Evolutionary conservation across 2,329 filamentous ascomycete species (phyloP).

Genomic region (Aspergillus sp.): DNA sequence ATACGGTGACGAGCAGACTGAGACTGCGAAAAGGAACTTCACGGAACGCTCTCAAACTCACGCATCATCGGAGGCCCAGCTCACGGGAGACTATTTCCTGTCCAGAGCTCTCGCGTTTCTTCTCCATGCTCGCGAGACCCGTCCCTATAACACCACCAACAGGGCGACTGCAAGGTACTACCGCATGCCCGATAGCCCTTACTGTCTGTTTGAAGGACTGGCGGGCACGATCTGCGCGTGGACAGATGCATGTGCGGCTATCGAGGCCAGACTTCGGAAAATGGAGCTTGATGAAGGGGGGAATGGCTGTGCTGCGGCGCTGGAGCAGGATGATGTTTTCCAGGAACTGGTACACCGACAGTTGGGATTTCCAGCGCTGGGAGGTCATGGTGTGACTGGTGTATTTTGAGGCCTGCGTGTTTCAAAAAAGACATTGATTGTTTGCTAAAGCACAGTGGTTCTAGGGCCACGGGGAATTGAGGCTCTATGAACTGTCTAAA

Average conservation of each 20-base stretch:
- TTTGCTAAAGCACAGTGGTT: no score
- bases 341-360: conserved; percentile 11
- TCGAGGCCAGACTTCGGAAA: conserved; percentile 26
- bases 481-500: no score
- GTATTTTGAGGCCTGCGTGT: conserved; percentile 7
- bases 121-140: conserved; percentile 29
- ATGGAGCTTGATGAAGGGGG: conserved; percentile 16
- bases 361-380: conserved; percentile 22
- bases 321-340: conserved; percentile 14
- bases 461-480: no score
- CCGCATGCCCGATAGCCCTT: conserved; percentile 33
- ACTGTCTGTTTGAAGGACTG: conserved; percentile 31
- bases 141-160: conserved; percentile 21
- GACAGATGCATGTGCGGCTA: conserved; percentile 30
- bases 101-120: conserved; percentile 29
- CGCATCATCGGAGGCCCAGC: conserved; percentile 4
- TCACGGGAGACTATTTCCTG: conserved; percentile 29
- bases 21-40: conserved; percentile 15
- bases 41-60: conserved; percentile 7
- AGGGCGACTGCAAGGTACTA: conserved; percentile 18
- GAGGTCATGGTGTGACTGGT: conserved; percentile 18
- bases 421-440: no score
- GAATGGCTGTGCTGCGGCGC: conserved; percentile 1
- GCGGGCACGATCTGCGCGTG: conserved; percentile 33
- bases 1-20: conserved; percentile 16